Evolutionary conservation across 305 asterid genomes (phyloP), one percentile per base, ranked within the genome.

Genomic region (Fraxinus baroniana): DNA sequence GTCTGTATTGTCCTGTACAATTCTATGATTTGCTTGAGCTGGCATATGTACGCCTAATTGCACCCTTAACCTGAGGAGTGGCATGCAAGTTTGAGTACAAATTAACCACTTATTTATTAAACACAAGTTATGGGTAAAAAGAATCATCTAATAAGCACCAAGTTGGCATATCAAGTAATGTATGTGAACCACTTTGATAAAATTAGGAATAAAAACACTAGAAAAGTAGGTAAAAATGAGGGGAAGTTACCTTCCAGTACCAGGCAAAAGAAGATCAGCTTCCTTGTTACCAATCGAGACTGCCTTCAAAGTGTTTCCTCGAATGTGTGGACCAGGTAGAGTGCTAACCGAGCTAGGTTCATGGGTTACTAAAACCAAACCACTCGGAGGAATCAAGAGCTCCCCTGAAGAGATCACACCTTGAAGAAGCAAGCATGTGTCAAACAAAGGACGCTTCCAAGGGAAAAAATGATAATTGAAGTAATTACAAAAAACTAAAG

Each of bases 11-110:
- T 89, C 91, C 87, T 88, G 94, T 86, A 77, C 73, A 20, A 96
- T 88, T 81, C 88, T 96, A 84, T 84, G 94, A 82, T 89, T 91
- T 76, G 97, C 99, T 90, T 92, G 97, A 71, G 99, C 99, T 9
- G 99, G 99, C 99, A 96, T 96, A 94, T 96, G 92, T 60, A 96
- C 99, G 20, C 99, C 99, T 76, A 96, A 76, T 84, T 96, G 99
- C 83, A 96, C 98, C 87, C 98, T 89, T 83, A 96, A 89, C 94
- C 99, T 96, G 87, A 89, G 20, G 75, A 32, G 35, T 70, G 41
- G 39, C 20, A 70, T 15, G 10, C 41, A 30, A 52, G 22, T 28
- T 70, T 30, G 33, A 70, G 35, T 30, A 12, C 75, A 70, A 70
- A 39, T 39, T 39, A 39, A 70, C 41, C 20, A 24, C 13, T 26